Evolutionary conservation across 805 yeast species (phyloP), one percentile per base, ranked within the genome.

Genomic region (Grigorovia transvaalensis): DNA sequence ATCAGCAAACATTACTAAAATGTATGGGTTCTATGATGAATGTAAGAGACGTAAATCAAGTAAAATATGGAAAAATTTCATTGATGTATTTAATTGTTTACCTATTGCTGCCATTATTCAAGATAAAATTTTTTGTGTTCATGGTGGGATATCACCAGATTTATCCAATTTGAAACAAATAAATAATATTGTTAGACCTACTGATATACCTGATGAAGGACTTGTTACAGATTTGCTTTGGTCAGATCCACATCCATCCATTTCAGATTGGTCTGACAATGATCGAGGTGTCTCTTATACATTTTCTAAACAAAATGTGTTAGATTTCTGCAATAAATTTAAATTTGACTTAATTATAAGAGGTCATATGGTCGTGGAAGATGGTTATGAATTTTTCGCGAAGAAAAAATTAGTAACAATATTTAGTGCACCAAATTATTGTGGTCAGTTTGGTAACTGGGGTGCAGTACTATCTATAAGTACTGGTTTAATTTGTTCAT

Each of bases 21-120:
- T 93, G 54, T 93, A 93, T 69, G 99, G 99, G 5, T 93, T 93
- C 62, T 93, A 88, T 68, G 99, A 93, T 70, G 99, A 93, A 70
- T 93, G 99, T 74, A 93, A 93, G 67, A 78, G 99, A 61, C 73
- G 99, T 51, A 81, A 95, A 61, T 85, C 84, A 62, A 79, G 90
- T 57, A 91, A 90, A 68, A 82, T 89, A 7, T 93, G 99, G 99
- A 89, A 90, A 66, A 72, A 80, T 51, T 93, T 93, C 62, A 81
- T 93, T 56, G 99, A 93, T 72, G 90, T 95, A 0, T 93, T 93
- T 74, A 93, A 93, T 69, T 85, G 96, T 0, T 74, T 93, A 57
- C 99, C 99, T 9, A 84, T 93, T 51, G 96, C 98, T 1, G 96
- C 97, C 4, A 81, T 87, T 38, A 96, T 93, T 42, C 96, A 95